Percentiles rank a stretch among this genome's conserved stretches.
These are phyloP conservation scores for Primulina huaijiensis DNA, from an alignment of 257 asterid genomes.

Conservation along the genomic window DNA sequence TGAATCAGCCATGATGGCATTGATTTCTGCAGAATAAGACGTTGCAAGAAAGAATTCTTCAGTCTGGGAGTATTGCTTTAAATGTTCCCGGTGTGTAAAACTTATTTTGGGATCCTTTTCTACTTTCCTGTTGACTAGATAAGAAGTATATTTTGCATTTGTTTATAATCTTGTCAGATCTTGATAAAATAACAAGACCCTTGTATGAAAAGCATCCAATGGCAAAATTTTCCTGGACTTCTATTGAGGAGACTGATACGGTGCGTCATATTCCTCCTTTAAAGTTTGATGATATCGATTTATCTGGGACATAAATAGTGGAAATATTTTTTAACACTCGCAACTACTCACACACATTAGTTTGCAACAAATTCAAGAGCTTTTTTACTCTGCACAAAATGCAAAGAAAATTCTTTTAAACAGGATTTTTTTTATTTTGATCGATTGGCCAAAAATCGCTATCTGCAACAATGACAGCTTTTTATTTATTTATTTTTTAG, in stretches of 20 bases:
- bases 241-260: slow-evolving; percentile 84
- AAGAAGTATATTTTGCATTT: slow-evolving; percentile 14
- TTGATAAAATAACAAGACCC: slow-evolving; percentile 78
- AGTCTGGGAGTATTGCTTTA: slow-evolving; percentile 74
- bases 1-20: slow-evolving; percentile 17
- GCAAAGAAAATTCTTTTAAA: slow-evolving; percentile 4
- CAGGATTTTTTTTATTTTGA: slow-evolving; percentile 18
- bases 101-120: slow-evolving; percentile 21
- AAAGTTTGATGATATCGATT: slow-evolving; percentile 2
- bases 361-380: slow-evolving; percentile 20
- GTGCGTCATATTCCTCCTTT: slow-evolving; percentile 41
- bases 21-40: slow-evolving; percentile 63
- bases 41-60: slow-evolving; percentile 75
- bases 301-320: neutral
- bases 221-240: slow-evolving; percentile 96
- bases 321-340: slow-evolving; percentile 15
- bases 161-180: slow-evolving; percentile 51
- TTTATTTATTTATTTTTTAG: too few relatives aligned
- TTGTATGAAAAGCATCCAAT: slow-evolving; percentile 92
- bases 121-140: slow-evolving; percentile 15
- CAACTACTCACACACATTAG: slow-evolving; percentile 12
- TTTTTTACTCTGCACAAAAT: slow-evolving; percentile 9
- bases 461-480: neutral
- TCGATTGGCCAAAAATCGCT: slow-evolving; percentile 6
- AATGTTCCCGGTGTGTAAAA: slow-evolving; percentile 64